Evolutionary conservation across 345 rosid species (phyloP).

Genomic region (Ceriops tagal): DNA sequence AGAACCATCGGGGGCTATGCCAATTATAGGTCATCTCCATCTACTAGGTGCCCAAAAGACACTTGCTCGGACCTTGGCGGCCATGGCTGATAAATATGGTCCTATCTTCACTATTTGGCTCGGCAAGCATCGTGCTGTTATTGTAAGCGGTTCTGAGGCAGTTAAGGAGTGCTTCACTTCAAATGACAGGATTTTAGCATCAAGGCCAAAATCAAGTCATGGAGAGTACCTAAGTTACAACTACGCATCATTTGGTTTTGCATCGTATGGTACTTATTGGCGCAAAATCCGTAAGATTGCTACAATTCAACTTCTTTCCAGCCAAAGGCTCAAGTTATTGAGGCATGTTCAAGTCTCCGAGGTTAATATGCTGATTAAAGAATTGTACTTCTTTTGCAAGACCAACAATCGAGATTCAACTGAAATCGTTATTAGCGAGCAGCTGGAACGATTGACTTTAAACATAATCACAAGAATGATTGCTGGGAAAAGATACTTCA

Average conservation of each 20-base stretch:
- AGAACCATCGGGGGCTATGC: conserved; percentile 18
- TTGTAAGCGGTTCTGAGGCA: conserved; percentile 10
- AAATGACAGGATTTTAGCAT: conserved; percentile 14
- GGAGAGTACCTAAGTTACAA: conserved; percentile 21
- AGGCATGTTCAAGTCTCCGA: conserved; percentile 22
- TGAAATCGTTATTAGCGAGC: conserved; percentile 15
- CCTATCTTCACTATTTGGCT: conserved; percentile 27
- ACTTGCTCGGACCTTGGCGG: conserved; percentile 23
- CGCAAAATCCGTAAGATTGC: conserved; percentile 17
- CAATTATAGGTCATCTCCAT: conserved; percentile 26
- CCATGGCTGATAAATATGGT: conserved; percentile 22
- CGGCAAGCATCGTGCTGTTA: conserved; percentile 17
- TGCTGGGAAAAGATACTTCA: conserved; percentile 26
- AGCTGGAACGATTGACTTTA: conserved; percentile 9
- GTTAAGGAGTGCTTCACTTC: conserved; percentile 24
- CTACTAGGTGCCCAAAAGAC: conserved; percentile 14
- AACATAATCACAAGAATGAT: conserved; percentile 26
- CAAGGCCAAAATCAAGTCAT: conserved; percentile 22
- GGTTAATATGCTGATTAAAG: conserved; percentile 13
- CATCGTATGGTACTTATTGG: conserved; percentile 13
- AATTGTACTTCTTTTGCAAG: not conserved
- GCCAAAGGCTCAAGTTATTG: conserved; percentile 19
- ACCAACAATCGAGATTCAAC: not conserved
- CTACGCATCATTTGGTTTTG: conserved; percentile 20
- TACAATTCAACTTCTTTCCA: conserved; percentile 15